Conservation (phyloP, 2,329 filamentous ascomycete genomes). For the Elsinoe necatrix region DNA sequence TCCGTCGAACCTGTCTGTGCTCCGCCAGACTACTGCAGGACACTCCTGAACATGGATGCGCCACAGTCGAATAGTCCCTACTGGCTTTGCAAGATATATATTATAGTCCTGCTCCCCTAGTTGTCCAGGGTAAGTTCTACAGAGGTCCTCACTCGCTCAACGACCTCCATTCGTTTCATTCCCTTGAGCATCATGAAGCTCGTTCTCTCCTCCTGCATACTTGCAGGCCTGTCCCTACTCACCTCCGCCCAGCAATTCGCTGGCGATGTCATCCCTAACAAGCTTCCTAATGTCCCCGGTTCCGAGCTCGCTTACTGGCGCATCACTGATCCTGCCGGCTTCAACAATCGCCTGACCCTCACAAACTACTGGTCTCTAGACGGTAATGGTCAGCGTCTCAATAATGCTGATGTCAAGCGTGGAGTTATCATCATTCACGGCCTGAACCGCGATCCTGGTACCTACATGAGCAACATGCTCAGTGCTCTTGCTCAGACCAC, state of each 20-base stretch:
- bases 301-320: constrained; percentile 30
- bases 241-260: constrained; percentile 26
- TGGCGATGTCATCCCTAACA: constrained; percentile 27
- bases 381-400: constrained; percentile 23
- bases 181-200: constrained; percentile 2
- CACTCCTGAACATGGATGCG: constrained; percentile 8
- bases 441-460: constrained; percentile 28
- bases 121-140: not conserved
- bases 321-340: constrained; percentile 25
- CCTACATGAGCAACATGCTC: constrained; percentile 28
- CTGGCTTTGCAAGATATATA: constrained; percentile 8
- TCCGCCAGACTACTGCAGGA: not conserved
- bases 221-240: constrained; percentile 10
- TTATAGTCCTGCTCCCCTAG: not conserved
- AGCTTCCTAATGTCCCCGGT: constrained; percentile 27
- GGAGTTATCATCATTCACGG: constrained; percentile 32
- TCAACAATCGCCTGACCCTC: constrained; percentile 25
- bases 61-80: not conserved
- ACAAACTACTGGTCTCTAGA: constrained; percentile 30
- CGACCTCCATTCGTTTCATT: constrained; percentile 4
- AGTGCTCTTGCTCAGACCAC: constrained; percentile 27
- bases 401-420: constrained; percentile 24
- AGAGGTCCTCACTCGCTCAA: not conserved
- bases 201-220: not conserved
- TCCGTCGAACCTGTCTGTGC: constrained; percentile 1